phyloP scores from a whole-genome alignment of 2,329 filamentous ascomycete genomes.

The Colletotrichum noveboracense region DNA sequence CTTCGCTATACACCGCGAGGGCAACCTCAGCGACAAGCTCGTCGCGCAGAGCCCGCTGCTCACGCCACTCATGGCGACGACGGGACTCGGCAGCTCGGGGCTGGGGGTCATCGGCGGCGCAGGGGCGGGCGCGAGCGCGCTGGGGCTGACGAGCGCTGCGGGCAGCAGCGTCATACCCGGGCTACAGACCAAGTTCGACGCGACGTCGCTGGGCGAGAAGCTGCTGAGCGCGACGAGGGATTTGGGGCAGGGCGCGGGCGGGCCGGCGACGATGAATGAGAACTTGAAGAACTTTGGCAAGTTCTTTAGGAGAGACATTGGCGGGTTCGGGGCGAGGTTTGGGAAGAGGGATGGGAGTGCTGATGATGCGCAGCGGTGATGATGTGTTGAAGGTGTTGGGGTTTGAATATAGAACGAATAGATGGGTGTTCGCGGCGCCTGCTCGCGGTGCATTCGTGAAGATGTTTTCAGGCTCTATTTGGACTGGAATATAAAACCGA shows the following conservation, averaged over 20 bases:
- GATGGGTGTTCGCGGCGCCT: background rate
- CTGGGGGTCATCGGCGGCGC: constrained; percentile 42
- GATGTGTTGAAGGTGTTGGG: rapidly evolving
- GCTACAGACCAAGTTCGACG: constrained; percentile 72
- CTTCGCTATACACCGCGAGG: constrained; percentile 80
- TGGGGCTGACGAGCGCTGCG: constrained; percentile 34
- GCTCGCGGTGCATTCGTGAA: background rate
- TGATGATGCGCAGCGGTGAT: constrained; percentile 26
- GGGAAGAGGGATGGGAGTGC: constrained; percentile 62
- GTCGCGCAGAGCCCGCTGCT: constrained; percentile 74
- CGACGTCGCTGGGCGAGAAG: constrained; percentile 82
- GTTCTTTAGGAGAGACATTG: constrained; percentile 90
- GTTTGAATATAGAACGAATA: background rate
- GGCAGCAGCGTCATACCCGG: constrained; percentile 34
- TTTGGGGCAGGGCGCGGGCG: constrained; percentile 60
- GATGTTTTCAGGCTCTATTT: background rate
- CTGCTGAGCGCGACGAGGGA: constrained; percentile 88
- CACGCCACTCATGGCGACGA: constrained; percentile 64
- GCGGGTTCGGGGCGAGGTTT: constrained; percentile 75
- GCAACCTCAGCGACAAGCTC: constrained; percentile 73
- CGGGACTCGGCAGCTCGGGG: constrained; percentile 39
- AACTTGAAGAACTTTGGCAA: constrained; percentile 96
- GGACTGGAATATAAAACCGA: background rate
- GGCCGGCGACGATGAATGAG: constrained; percentile 78
- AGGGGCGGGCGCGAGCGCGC: constrained; percentile 47